Evolutionary conservation across 768 basidiomycete genomes (phyloP).

Genomic region (Termitomyces sp.): DNA sequence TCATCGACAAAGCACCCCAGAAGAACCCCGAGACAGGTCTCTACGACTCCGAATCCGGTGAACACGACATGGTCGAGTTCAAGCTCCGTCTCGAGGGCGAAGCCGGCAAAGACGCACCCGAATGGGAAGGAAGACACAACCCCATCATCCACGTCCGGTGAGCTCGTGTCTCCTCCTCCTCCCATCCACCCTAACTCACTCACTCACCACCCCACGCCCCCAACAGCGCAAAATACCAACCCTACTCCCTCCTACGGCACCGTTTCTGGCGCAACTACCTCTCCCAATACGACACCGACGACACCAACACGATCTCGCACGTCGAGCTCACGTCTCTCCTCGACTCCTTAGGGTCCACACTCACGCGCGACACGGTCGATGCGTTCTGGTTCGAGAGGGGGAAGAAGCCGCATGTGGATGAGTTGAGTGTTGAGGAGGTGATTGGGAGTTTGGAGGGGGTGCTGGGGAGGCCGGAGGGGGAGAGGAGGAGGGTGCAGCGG

Average conservation of each 20-base stretch:
- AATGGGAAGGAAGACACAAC: conserved; percentile 70
- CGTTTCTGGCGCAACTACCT: conserved; percentile 90
- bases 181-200: conserved; percentile 1
- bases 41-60: conserved; percentile 54
- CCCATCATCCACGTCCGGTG: conserved; percentile 72
- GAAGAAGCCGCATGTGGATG: conserved; percentile 63
- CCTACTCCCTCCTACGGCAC: conserved; percentile 88
- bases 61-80: conserved; percentile 74
- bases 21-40: conserved; percentile 57
- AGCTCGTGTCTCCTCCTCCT: conserved; percentile 14
- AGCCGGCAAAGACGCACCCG: conserved; percentile 37
- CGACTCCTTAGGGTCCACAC: conserved; percentile 93
- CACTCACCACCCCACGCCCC: too few relatives aligned
- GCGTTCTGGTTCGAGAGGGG: conserved; percentile 75
- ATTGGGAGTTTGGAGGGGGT: conserved; percentile 87
- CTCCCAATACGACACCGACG: conserved; percentile 87
- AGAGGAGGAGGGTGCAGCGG: conserved; percentile 59
- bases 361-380: conserved; percentile 74
- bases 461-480: conserved; percentile 66
- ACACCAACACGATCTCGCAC: conserved; percentile 69
- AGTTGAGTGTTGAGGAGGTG: conserved; percentile 75
- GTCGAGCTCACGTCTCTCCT: conserved; percentile 93
- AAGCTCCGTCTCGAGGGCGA: conserved; percentile 61
- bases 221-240: conserved; percentile 89
- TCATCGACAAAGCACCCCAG: conserved; percentile 66